These are phyloP conservation scores for Paraconiothyrium brasiliense DNA, from an alignment of 2,329 filamentous ascomycete species.

Conservation along the genomic window DNA sequence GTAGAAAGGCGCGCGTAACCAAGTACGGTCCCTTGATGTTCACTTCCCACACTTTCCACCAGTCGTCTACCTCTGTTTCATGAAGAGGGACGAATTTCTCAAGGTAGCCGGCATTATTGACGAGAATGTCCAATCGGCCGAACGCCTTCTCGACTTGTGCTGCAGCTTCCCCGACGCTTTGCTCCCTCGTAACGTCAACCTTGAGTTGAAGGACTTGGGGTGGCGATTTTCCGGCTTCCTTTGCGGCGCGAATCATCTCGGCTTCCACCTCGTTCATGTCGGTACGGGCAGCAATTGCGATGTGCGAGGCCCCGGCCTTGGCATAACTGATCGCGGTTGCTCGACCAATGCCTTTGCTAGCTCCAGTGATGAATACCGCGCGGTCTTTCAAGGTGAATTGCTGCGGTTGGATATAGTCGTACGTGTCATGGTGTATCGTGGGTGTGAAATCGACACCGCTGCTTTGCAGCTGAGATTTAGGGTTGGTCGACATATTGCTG, in stretches of 20 bases:
- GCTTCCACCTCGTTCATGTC: slow-evolving; percentile 3
- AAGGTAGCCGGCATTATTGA: slow-evolving; percentile 8
- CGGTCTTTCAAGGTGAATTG: slow-evolving; percentile 2
- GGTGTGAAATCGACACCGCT: slow-evolving; percentile 4
- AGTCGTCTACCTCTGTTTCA: slow-evolving; percentile 29
- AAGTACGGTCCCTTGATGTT: slow-evolving; percentile 60
- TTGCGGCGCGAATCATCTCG: not conserved
- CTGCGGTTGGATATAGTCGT: slow-evolving; percentile 4
- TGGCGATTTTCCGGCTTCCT: slow-evolving; percentile 3
- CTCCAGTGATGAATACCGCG: slow-evolving; percentile 63
- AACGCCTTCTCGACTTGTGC: not conserved
- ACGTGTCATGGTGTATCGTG: slow-evolving; percentile 4
- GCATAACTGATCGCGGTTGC: slow-evolving; percentile 65
- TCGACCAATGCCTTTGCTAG: slow-evolving; percentile 63
- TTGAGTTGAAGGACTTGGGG: not conserved
- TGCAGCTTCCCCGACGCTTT: slow-evolving; percentile 7
- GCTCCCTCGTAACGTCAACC: slow-evolving; percentile 1
- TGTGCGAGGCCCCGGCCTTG: slow-evolving; percentile 61
- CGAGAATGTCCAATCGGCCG: slow-evolving; percentile 1
- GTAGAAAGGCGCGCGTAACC: slow-evolving; percentile 55
- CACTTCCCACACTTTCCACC: slow-evolving; percentile 55
- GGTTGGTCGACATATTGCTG: slow-evolving; percentile 1
- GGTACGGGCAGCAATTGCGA: slow-evolving; percentile 65
- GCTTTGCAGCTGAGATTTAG: slow-evolving; percentile 1
- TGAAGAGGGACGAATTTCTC: slow-evolving; percentile 3